A percentile compares a stretch with the other conserved stretches of the same genome.
These are phyloP conservation scores for Zygosaccharomyces bailii DNA, from an alignment of 805 yeast genomes.

Conservation along the genomic window DNA sequence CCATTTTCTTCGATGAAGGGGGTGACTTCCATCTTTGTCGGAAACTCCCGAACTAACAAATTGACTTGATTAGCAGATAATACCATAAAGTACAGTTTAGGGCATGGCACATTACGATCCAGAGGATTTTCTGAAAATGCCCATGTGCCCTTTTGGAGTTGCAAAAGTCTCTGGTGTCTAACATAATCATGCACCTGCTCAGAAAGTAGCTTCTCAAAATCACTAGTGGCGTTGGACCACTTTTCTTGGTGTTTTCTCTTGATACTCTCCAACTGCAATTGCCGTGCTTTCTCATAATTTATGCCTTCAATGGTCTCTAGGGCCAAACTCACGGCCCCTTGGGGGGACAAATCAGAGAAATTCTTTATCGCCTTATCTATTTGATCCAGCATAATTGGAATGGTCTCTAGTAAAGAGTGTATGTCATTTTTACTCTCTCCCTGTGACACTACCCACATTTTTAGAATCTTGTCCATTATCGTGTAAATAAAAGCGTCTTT, in stretches of 20 bases:
- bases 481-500: conserved; percentile 56
- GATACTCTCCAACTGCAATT: conserved; percentile 47
- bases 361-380: conserved; percentile 29
- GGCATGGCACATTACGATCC: conserved; percentile 25
- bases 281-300: conserved; percentile 50
- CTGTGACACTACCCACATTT: conserved; percentile 59
- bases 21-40: conserved; percentile 41
- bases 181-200: conserved; percentile 67
- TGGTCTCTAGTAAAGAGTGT: conserved; percentile 46
- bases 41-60: conserved; percentile 58
- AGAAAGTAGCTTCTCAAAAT: conserved; percentile 49
- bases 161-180: conserved; percentile 68
- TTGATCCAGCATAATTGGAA: conserved; percentile 41
- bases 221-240: conserved; percentile 47
- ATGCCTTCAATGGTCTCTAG: conserved; percentile 37
- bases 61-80: conserved; percentile 65
- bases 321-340: conserved; percentile 11
- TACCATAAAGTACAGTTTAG: conserved; percentile 52
- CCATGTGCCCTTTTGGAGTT: conserved; percentile 77
- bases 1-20: conserved; percentile 63
- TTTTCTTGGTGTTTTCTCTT: conserved; percentile 36
- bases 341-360: conserved; percentile 13
- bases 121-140: conserved; percentile 61
- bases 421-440: conserved; percentile 49
- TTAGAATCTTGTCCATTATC: conserved; percentile 54